Base-by-base conservation (phyloP, 345 rosid species). In the Acer campestre region DNA sequence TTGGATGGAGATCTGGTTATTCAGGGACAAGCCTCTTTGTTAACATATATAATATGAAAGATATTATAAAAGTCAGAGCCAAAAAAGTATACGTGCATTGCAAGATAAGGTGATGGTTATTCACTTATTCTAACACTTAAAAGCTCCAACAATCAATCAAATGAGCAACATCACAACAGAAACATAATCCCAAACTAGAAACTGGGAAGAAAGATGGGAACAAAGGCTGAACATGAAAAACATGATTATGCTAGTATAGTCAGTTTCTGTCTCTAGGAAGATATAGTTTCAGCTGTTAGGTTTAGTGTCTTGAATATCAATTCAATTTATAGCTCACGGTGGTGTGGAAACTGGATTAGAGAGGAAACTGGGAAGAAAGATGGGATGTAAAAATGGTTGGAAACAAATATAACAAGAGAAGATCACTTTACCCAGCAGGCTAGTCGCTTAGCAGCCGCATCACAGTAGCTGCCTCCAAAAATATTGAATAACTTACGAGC, bases 1-100 rank as follows among this genome's bases (percentile, higher is more conserved):
- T 74, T 97, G 99, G 89, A 97, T 97, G 0, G 99, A 97, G 80
- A 97, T 97, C 99, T 96, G 91, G 49, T 69, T 67, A 76, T 44
- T 59, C 29, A 61, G 38, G 12, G 20, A 14, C 61, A 65, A 71
- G 3, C 14, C 51, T 71, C 35, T 65, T 58, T 70, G 48, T 16
- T 55, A 16, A 0, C 29, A 20, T 53, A 1, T 25, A 35, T 35
- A 35, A 53, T 5, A 5, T 29, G 25, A 51, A 29, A 65, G 61
- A 13, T 56, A 78, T 64, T 4, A 10, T 10, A 55, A 8, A 16
- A 29, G 1, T 9, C n/a, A 0, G 14, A 23, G 73, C 59, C 5
- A 48, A 35, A 35, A 65, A 31, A 7, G 10, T 7, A 6, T 6
- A 42, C 10, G 5, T 7, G 7, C 44, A 42, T 2, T 42, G 10